A percentile compares a stretch with the other conserved stretches of the same genome.
These are phyloP conservation scores for Reticulascus tulasneorum DNA, from an alignment of 2,329 filamentous ascomycete species.

Conservation along the genomic window DNA sequence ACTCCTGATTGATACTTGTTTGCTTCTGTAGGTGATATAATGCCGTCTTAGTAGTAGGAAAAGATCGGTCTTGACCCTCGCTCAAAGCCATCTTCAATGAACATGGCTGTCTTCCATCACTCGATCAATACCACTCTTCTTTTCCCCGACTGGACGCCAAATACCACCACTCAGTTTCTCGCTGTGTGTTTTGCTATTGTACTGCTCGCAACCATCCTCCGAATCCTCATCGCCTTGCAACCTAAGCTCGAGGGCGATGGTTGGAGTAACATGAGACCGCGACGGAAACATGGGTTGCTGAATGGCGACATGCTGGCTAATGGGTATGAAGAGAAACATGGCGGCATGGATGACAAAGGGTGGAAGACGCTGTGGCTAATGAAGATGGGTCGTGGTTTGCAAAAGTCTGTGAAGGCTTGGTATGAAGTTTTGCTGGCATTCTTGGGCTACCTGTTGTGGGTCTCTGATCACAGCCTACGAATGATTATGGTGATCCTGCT, in stretches of 20 bases:
- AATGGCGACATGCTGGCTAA: neutral
- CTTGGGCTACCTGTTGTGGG: slow-evolving; percentile 71
- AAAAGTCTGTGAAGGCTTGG: neutral
- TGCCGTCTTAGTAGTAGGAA: no score
- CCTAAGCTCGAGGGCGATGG: slow-evolving; percentile 1
- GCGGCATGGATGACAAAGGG: neutral
- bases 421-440: slow-evolving; percentile 5
- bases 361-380: neutral
- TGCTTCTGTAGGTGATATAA: no score
- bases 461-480: no score
- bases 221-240: slow-evolving; percentile 6
- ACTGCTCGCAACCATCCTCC: slow-evolving; percentile 2
- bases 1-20: no score
- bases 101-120: slow-evolving; percentile 9
- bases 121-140: slow-evolving; percentile 2
- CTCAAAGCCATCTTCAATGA: no score
- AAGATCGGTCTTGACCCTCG: no score
- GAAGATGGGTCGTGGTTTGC: neutral
- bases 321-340: neutral
- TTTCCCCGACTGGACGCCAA: neutral
- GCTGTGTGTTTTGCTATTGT: slow-evolving; percentile 4
- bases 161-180: slow-evolving; percentile 1
- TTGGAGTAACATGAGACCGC: neutral
- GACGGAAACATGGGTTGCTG: neutral
- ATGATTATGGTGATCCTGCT: neutral